Evolutionary conservation across 179 eudicot genomes (phyloP), one percentile per base, ranked within the genome.

Genomic region (Silene coronaria): DNA sequence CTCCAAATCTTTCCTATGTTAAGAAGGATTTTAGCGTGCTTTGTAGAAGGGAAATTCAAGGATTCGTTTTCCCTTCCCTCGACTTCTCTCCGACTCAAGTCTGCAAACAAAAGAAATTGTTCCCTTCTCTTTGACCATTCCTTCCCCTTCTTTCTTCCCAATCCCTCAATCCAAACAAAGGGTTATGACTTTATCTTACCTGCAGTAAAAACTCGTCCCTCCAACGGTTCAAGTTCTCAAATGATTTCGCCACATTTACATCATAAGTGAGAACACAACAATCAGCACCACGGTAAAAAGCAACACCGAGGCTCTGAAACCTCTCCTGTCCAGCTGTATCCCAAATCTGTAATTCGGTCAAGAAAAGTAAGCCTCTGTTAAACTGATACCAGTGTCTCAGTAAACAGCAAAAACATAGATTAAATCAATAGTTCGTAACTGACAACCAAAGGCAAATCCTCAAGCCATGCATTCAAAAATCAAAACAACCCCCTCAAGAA

Each of bases 231-330:
- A 88, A 83, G 65, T 83, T 88, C 70, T 88, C 89, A 81, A 85
- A 88, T 61, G 91, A 88, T 83, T 88, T 88, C 78, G 79, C 82
- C 70, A 82, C 85, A 53, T 88, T 88, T n/a, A 86, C 91, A 81
- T 88, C 89, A 51, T 79, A 88, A 21, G 86, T 86, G 67, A 88
- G 88, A 78, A 88, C 91, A 79, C 91, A 88, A 28, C 86, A 86
- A 73, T 88, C 91, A 58, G 91, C 91, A 28, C 91, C 91, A 63
- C 89, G 87, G 76, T 88, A 88, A 71, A 88, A 88, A 45, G 91
- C 91, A 45, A 86, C 89, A 72, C 89, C 89, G 30, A 87, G 86
- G 77, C 89, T 88, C 75, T 88, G 91, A 70, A 88, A 82, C 67
- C 87, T 85, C 80, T 87, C 89, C 75, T 87, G 88, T 68, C 89